Conservation (phyloP, 257 asterid species). For the Fraxinus quadrangulata region DNA sequence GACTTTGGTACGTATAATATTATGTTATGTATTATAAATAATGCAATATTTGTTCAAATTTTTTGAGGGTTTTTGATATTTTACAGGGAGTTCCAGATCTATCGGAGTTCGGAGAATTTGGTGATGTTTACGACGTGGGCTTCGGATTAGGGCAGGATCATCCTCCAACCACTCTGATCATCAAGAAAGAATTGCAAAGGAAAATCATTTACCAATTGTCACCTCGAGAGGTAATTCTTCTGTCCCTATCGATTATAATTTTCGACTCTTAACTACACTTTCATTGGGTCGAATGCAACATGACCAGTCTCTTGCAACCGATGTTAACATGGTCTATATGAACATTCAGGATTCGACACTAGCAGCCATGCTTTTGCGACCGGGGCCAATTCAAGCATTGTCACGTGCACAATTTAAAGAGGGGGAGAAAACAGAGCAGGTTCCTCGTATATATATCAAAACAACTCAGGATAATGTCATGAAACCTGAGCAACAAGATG, state of each 20-base stretch:
- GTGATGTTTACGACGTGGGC: conserved; percentile 45
- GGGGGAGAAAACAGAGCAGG: conserved; percentile 34
- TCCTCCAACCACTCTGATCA: conserved; percentile 54
- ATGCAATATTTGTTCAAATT: background rate
- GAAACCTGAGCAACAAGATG: conserved; percentile 64
- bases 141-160: conserved; percentile 59
- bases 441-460: conserved; percentile 60
- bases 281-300: background rate
- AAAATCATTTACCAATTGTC: conserved; percentile 55
- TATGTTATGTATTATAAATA: too few species aligned
- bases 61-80: background rate
- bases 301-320: background rate
- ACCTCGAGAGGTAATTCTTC: conserved; percentile 63
- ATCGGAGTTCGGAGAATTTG: conserved; percentile 51
- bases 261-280: background rate
- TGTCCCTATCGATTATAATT: too few species aligned
- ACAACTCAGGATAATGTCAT: conserved; percentile 52
- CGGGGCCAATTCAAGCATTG: conserved; percentile 74
- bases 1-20: background rate
- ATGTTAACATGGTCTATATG: background rate
- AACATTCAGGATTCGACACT: conserved; percentile 56
- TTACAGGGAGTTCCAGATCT: conserved; percentile 68
- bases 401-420: conserved; percentile 37
- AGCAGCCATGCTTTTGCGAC: conserved; percentile 65
- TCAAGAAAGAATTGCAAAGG: conserved; percentile 55